These are phyloP conservation scores for Termitomyces titanicus DNA, from an alignment of 768 basidiomycete species.

Conservation along the genomic window DNA sequence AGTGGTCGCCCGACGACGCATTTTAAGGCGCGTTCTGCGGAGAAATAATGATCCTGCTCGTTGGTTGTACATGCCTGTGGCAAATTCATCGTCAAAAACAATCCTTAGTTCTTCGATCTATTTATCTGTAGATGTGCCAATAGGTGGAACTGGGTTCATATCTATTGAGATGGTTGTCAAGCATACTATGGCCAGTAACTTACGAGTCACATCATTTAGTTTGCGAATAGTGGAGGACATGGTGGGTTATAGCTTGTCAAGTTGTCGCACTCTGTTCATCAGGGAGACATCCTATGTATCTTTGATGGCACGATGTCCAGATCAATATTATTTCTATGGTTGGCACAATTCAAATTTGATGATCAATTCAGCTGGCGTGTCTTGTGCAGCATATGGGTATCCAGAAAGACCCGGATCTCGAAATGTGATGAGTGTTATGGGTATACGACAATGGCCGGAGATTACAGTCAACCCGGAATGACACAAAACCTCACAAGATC, in stretches of 20 bases:
- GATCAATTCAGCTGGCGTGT: no score
- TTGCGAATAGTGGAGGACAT: constrained; percentile 9
- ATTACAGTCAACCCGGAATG: background rate
- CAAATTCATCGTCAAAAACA: constrained; percentile 7
- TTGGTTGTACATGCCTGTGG: background rate
- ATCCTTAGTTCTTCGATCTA: constrained; percentile 5
- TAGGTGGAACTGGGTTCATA: background rate
- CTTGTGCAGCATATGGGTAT: background rate
- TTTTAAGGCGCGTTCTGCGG: constrained; percentile 1
- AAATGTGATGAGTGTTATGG: background rate
- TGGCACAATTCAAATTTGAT: no score
- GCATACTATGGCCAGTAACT: background rate
- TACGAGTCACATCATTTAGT: constrained; percentile 3
- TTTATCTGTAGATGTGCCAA: background rate
- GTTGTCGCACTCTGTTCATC: background rate
- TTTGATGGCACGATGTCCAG: no score
- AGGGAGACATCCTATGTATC: no score
- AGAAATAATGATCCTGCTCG: background rate
- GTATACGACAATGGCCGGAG: no score
- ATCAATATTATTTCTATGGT: no score
- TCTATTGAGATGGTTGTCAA: no score
- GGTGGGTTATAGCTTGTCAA: background rate
- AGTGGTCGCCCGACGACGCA: constrained; percentile 3
- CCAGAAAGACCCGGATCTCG: background rate
- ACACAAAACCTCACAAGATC: background rate